phyloP scores from a whole-genome alignment of 2,329 filamentous ascomycete genomes.

The Apiospora saccharicola region DNA sequence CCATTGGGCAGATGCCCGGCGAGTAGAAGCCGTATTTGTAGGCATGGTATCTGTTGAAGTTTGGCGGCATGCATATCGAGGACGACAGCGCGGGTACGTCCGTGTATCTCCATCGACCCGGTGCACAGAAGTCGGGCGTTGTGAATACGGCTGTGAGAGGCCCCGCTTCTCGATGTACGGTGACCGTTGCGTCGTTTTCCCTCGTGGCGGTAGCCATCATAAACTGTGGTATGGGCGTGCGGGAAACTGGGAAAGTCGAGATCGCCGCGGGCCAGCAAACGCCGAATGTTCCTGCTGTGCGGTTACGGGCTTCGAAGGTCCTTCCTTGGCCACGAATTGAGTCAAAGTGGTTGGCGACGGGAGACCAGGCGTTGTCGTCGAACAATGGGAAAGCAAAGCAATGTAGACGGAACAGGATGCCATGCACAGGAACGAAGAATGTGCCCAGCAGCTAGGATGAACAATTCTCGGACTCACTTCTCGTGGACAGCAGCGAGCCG shows the following conservation, averaged over 20 bases:
- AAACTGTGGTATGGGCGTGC: neutral
- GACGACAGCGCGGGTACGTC: neutral
- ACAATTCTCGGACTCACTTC: slow-evolving; percentile 1
- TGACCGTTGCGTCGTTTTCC: neutral
- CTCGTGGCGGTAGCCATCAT: slow-evolving; percentile 9
- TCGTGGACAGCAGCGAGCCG: neutral
- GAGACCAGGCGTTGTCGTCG: neutral
- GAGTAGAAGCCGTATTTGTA: slow-evolving; percentile 25
- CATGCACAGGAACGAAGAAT: neutral
- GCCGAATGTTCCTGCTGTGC: neutral
- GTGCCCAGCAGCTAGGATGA: neutral
- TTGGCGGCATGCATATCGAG: slow-evolving; percentile 24
- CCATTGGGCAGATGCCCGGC: slow-evolving; percentile 24
- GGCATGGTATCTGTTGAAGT: neutral
- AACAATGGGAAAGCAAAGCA: neutral
- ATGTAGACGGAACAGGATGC: neutral
- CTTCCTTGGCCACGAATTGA: neutral
- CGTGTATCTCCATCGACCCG: neutral
- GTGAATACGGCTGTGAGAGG: slow-evolving; percentile 25
- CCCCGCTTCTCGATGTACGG: neutral
- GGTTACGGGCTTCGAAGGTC: neutral
- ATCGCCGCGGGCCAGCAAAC: neutral
- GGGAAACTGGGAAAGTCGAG: neutral
- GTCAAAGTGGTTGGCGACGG: neutral
- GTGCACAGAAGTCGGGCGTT: slow-evolving; percentile 25